Base-by-base conservation (phyloP, 23 red algal species). In the Gracilariopsis chorda region DNA sequence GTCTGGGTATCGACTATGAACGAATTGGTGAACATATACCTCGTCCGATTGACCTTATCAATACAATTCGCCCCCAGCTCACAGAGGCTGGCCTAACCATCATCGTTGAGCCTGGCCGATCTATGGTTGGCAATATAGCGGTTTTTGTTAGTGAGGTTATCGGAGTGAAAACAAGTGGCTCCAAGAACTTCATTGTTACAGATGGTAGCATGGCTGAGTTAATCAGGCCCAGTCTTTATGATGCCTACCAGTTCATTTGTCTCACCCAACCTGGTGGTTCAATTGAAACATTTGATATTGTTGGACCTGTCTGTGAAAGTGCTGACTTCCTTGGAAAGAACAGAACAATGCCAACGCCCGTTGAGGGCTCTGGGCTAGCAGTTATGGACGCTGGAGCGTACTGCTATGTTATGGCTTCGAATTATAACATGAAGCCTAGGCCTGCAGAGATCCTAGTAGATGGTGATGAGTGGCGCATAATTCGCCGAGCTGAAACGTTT, bases 1-100 rank as follows among this genome's bases (percentile, higher is more conserved):
- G 95, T 64, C 82, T 98, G 17, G 95, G 95, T 46, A 98, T 98
- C 77, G 95, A 98, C 43, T 98, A 98, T 42, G 90, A 94, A 83
- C 57, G 90, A 29, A 39, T 86, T 33, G 95, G 90, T 34, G 91
- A 94, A 35, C 35, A 86, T 16, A 94, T 98, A 42, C 95, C 95
- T 7, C 82, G 78, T 7, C 95, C 95, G 16, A 73, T 83, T 21
- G 95, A 98, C 55, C 71, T 98, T 25, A 93, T 98, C 75, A 88
- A 83, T 65, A 89, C 92, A 16, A 94, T 98, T 51, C 95, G 95
- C 7, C 90, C 92, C 45, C 57, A 91, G 69, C 84, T 98, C 7
- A 40, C 42, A 8, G 87, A 39, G 29, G 65, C 84, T 16, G 67
- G 78, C 33, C 76, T 98, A 8, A 94, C 95, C 13, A 87, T 98